phyloP scores from a whole-genome alignment of 805 yeast genomes.

The Cyberlindnera euphorbiiphila region DNA sequence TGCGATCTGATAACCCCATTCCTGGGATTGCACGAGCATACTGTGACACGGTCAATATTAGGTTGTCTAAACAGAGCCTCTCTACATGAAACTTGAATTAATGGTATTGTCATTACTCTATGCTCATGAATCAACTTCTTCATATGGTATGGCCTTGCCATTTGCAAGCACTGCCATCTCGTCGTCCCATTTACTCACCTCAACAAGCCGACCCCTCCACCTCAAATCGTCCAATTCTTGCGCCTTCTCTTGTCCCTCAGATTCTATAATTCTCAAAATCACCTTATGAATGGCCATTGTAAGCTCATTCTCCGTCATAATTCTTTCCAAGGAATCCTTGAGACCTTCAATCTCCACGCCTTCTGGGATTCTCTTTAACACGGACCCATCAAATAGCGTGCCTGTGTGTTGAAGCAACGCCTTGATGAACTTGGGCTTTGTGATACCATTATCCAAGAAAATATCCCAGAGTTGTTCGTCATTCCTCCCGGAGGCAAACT shows the following conservation, averaged over 20 bases:
- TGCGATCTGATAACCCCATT: too few species aligned
- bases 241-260: conserved; percentile 43
- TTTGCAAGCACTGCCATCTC: conserved; percentile 6
- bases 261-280: conserved; percentile 49
- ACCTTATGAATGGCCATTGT: conserved; percentile 49
- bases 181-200: conserved; percentile 12
- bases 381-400: conserved; percentile 60
- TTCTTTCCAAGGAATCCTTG: conserved; percentile 52
- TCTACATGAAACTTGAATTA: neutral
- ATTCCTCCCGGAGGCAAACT: conserved; percentile 51
- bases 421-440: conserved; percentile 71
- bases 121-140: neutral
- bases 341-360: conserved; percentile 63
- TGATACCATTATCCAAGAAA: conserved; percentile 64
- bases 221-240: conserved; percentile 29
- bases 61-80: too few species aligned
- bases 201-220: conserved; percentile 28
- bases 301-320: conserved; percentile 61
- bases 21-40: too few species aligned
- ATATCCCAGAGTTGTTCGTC: conserved; percentile 71
- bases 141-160: conserved; percentile 6
- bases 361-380: conserved; percentile 60
- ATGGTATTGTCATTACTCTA: neutral
- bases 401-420: conserved; percentile 70
- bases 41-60: too few species aligned